Percentiles rank a stretch among this genome's conserved stretches.
Conservation (phyloP, 495 filamentous ascomycete species). For the Staphylotrichum tortipilum region DNA sequence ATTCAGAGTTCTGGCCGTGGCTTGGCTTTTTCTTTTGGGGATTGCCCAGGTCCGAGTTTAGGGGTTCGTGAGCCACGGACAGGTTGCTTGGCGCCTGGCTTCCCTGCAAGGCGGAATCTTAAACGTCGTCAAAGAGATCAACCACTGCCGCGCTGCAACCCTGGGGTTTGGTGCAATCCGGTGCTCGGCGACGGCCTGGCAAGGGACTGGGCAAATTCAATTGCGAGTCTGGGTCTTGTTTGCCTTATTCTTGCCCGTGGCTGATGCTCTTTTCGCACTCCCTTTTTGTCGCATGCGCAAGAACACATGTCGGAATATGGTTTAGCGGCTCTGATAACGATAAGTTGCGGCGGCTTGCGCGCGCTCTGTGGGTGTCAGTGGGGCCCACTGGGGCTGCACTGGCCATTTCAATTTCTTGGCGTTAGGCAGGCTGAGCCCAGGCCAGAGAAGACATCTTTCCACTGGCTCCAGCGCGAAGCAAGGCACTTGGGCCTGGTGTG, state of each 20-base stretch:
- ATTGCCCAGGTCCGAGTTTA: conserved; percentile 1
- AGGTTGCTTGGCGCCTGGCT: conserved; percentile 1
- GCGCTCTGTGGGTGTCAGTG: too few relatives aligned
- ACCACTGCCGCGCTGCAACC: not conserved
- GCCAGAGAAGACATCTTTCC: too few relatives aligned
- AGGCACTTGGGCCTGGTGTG: too few relatives aligned
- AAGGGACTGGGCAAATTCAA: too few relatives aligned
- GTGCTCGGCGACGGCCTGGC: not conserved
- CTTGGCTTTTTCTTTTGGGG: conserved; percentile 4
- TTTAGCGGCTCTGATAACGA: conserved; percentile 3
- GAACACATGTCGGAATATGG: conserved; percentile 1
- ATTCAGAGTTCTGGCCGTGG: conserved; percentile 1
- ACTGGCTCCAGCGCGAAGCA: too few relatives aligned
- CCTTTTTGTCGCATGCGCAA: not conserved
- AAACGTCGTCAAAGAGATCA: too few relatives aligned
- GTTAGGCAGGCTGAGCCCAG: too few relatives aligned
- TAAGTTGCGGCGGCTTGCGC: too few relatives aligned
- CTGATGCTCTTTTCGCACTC: not conserved
- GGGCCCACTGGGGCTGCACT: too few relatives aligned
- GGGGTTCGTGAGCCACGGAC: not conserved
- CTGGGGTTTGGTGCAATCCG: not conserved
- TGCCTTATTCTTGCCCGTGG: not conserved
- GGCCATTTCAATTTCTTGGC: too few relatives aligned
- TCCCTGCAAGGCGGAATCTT: not conserved
- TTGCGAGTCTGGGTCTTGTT: not conserved